Evolutionary conservation across 139 green algal species (phyloP), one percentile per base, ranked within the genome.

Genomic region (Coelastrella sp.): DNA sequence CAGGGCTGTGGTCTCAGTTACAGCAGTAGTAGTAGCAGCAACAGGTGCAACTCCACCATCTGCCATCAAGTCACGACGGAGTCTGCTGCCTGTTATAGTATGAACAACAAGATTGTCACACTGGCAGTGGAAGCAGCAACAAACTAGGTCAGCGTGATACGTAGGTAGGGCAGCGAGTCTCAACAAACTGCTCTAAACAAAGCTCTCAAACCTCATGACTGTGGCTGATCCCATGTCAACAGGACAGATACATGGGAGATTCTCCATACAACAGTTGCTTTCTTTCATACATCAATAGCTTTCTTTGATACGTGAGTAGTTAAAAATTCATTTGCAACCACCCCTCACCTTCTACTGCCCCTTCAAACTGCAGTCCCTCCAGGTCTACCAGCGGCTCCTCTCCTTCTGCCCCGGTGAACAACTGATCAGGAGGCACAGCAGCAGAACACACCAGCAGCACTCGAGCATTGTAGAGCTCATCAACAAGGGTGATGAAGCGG

Each of bases 401-500:
- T n/a, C 68, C 83, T 7, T 84, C 76, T 15, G 63, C 62, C 0
- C 89, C 92, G 0, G 68, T 27, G 67, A 98, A 98, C 62, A 98
- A 89, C 72, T 88, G 37, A 68, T 97, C 92, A 3, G 93, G 94
- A 2, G 91, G 35, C 8, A 72, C 89, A 8, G 87, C 94, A 0
- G 94, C 94, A 37, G 75, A 86, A 53, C 90, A 94, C 23, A 97
- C 84, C 66, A 93, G 89, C 64, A 81, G 13, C 73, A 84, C 89
- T 30, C 87, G 79, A 4, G 81, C 73, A 75, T 93, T 91, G 86
- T 94, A 93, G 4, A 90, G 79, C 71, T 98, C 95, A 64, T 98
- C 95, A 1, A 98, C 64, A 13, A 98, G 88, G 0, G 92, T 97
- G 89, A 98, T 98, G 92, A 98, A 98, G 63, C 95, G 93, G 3